phyloP scores from a whole-genome alignment of 345 rosid genomes.

The Corymbia maculata region DNA sequence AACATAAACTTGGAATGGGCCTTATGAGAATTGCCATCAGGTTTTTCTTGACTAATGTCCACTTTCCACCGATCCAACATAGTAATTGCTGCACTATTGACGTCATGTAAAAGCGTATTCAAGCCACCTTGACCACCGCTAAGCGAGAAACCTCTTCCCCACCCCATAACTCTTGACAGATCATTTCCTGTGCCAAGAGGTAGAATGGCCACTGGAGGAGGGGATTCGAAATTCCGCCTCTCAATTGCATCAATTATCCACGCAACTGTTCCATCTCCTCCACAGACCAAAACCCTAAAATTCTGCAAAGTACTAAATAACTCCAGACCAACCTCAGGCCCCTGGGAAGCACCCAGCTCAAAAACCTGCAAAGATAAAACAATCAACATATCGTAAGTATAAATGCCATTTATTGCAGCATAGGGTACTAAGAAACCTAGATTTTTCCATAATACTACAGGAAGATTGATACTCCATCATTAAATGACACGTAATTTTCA shows the following conservation, averaged over 20 bases:
- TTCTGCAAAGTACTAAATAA: slow-evolving; percentile 51
- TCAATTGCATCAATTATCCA: slow-evolving; percentile 82
- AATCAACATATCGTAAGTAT: neutral
- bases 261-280: slow-evolving; percentile 87
- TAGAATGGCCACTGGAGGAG: slow-evolving; percentile 81
- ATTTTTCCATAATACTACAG: neutral
- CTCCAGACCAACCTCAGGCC: slow-evolving; percentile 71
- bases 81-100: slow-evolving; percentile 72
- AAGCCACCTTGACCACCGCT: slow-evolving; percentile 64
- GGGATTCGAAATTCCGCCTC: slow-evolving; percentile 58
- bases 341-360: slow-evolving; percentile 61
- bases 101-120: slow-evolving; percentile 53
- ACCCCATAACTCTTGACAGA: slow-evolving; percentile 66
- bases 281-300: slow-evolving; percentile 72
- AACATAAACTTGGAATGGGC: slow-evolving; percentile 61
- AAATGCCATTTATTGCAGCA: neutral
- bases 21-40: slow-evolving; percentile 14
- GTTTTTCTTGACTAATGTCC: slow-evolving; percentile 36
- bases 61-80: slow-evolving; percentile 87
- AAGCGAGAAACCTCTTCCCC: slow-evolving; percentile 73
- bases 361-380: slow-evolving; percentile 39
- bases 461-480: neutral
- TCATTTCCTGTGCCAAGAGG: slow-evolving; percentile 92
- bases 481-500: neutral
- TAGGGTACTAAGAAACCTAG: neutral